phyloP scores from a whole-genome alignment of 208 protist species.

The Strigomonas galati region DNA sequence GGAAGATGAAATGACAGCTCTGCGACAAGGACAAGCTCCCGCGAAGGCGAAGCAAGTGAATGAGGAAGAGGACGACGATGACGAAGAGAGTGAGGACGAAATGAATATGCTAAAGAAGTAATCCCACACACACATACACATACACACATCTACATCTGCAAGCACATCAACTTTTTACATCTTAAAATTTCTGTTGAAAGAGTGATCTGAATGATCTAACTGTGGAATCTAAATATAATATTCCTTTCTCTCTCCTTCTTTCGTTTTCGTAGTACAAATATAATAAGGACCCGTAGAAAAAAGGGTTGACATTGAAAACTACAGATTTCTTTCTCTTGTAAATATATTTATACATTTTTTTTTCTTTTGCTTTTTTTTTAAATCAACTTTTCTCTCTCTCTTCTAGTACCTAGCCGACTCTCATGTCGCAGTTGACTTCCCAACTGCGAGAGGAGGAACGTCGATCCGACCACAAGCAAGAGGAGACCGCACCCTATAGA shows the following conservation, averaged over 20 bases:
- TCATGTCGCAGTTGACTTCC: too few species aligned
- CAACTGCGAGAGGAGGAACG: not conserved
- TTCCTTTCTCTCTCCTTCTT: not conserved
- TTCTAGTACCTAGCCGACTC: too few species aligned
- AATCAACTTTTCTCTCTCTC: not conserved
- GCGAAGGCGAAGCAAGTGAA: constrained; percentile 4
- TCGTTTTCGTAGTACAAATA: not conserved
- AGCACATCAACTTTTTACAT: too few species aligned
- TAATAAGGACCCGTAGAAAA: not conserved
- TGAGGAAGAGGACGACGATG: constrained; percentile 26
- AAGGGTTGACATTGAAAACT: constrained; percentile 2
- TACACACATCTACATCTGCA: constrained; percentile 6
- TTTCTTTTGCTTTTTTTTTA: constrained; percentile 14
- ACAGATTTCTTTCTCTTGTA: not conserved
- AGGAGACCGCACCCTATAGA: not conserved
- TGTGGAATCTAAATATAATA: not conserved
- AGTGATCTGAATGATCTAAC: too few species aligned
- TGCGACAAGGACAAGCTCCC: constrained; percentile 3
- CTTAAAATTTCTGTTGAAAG: too few species aligned
- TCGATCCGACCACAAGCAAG: not conserved
- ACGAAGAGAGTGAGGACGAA: constrained; percentile 45
- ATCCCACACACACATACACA: constrained; percentile 4
- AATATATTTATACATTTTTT: not conserved
- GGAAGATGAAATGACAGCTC: constrained; percentile 16
- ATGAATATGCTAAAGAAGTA: constrained; percentile 27